Base-by-base conservation (phyloP, 2,329 filamentous ascomycete species). In the Lasiodiplodia sp. region DNA sequence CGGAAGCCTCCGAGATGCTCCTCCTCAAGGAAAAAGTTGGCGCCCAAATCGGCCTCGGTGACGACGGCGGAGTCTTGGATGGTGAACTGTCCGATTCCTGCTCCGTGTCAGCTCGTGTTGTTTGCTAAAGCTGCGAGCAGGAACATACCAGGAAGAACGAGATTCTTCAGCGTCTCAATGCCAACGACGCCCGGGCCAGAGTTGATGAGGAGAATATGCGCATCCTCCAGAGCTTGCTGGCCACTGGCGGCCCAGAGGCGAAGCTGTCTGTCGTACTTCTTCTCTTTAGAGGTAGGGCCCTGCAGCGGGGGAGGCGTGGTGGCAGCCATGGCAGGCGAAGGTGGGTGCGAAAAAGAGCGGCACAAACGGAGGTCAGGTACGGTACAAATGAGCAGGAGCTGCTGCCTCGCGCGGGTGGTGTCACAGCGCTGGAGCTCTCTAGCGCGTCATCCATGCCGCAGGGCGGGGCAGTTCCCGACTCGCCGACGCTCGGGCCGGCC, bases 21-120 rank as follows among this genome's bases (percentile, higher is more conserved):
- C 73, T 96, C 89, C 70, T 97, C 93, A 0, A 99, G 85, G 76
- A 99, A 99, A 85, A 99, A 99, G 81, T 99, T 99, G 71, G 97
- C 91, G 4, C 96, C 96, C 51, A 99, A 84, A 75, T 99, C 96
- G 52, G 89, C 85, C 73, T 97, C 91, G 1, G 84, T 85, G n/a
- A 99, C 94, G 2, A 86, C 79, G 1, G 89, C 87, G 7, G 91
- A 89, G 75, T 99, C 96, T 65, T 92, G 91, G 70, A 99, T 97
- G 0, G 93, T 96, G 79, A 97, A 99, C 31, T 89, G 88, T 10
- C 96, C 96, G 74, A 98, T 92, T 3, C 94, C 91, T 90, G 67
- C 25, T 12, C 53, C 21, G 11, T 4, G 40, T 71, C 23, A 71
- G 69, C 47, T 40, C 14, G 0, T n/a, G 37, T 21, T 6, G 14